A percentile compares a stretch with the other conserved stretches of the same genome.
Evolutionary conservation across 2,329 filamentous ascomycete genomes (phyloP).

Genomic region (Capronia coronata): DNA sequence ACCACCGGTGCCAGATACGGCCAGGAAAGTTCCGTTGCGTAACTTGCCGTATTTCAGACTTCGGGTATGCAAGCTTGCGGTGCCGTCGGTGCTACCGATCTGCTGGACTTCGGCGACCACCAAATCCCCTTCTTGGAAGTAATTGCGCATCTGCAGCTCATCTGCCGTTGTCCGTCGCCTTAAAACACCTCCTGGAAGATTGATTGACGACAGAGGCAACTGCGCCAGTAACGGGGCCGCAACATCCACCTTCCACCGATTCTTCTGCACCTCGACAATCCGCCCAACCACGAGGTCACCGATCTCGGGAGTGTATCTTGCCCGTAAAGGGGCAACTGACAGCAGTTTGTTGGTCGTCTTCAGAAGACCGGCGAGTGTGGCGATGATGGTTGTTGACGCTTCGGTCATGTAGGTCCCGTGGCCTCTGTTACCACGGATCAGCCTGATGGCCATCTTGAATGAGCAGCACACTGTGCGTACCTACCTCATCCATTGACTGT

Average conservation of each 20-base stretch:
- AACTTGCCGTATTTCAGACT: slow-evolving; percentile 92
- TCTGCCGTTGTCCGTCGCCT: slow-evolving; percentile 89
- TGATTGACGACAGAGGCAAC: slow-evolving; percentile 82
- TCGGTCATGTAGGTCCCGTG: slow-evolving; percentile 71
- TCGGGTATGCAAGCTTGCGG: slow-evolving; percentile 80
- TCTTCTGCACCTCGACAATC: slow-evolving; percentile 88
- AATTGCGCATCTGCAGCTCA: slow-evolving; percentile 93
- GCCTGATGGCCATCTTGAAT: slow-evolving; percentile 40
- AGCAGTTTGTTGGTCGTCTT: slow-evolving; percentile 95
- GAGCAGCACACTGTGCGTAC: neutral
- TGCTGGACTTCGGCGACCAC: slow-evolving; percentile 92
- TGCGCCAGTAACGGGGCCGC: slow-evolving; percentile 78
- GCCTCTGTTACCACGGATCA: slow-evolving; percentile 55
- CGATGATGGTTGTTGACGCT: slow-evolving; percentile 61
- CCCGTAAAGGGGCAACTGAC: slow-evolving; percentile 80
- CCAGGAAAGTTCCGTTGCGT: slow-evolving; percentile 82
- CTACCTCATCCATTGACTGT: slow-evolving; percentile 85
- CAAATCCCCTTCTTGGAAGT: slow-evolving; percentile 91
- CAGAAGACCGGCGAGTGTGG: slow-evolving; percentile 83
- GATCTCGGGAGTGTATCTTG: slow-evolving; percentile 91
- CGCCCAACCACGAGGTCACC: slow-evolving; percentile 91
- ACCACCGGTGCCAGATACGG: slow-evolving; percentile 72
- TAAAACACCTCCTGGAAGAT: slow-evolving; percentile 86
- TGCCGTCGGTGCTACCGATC: slow-evolving; percentile 70
- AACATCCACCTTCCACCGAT: slow-evolving; percentile 92